Evolutionary conservation across 352 stramenopile species (phyloP).

Genomic region (Pythium graminicola): DNA sequence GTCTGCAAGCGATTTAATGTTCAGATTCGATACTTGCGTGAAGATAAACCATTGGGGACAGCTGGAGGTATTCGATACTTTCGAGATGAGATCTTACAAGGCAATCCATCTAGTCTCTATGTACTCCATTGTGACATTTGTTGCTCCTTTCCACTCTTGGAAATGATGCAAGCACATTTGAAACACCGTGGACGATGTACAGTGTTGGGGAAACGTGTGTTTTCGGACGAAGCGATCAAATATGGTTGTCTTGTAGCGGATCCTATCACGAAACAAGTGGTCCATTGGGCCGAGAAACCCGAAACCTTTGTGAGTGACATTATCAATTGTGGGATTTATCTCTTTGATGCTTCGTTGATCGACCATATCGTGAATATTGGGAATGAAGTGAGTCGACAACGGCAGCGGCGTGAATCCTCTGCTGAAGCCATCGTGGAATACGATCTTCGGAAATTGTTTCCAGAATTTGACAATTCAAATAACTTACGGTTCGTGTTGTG

Average conservation of each 20-base stretch:
- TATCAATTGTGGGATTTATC: slow-evolving; percentile 88
- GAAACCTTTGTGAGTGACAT: slow-evolving; percentile 89
- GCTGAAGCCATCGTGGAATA: slow-evolving; percentile 66
- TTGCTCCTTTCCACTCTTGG: slow-evolving; percentile 80
- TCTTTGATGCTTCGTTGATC: slow-evolving; percentile 79
- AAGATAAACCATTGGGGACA: slow-evolving; percentile 76
- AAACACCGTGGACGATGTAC: slow-evolving; percentile 65
- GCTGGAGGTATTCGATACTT: slow-evolving; percentile 81
- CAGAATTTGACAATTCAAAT: slow-evolving; percentile 82
- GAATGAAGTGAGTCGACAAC: slow-evolving; percentile 72
- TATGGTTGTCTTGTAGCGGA: slow-evolving; percentile 84
- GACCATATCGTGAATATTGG: slow-evolving; percentile 71
- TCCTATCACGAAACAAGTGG: slow-evolving; percentile 66
- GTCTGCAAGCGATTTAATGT: slow-evolving; percentile 79
- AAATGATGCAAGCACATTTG: slow-evolving; percentile 87
- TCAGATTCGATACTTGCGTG: slow-evolving; percentile 76
- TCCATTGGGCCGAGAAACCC: slow-evolving; percentile 87
- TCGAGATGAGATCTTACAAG: slow-evolving; percentile 75
- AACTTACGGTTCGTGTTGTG: slow-evolving; percentile 47
- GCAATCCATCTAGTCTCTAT: slow-evolving; percentile 63
- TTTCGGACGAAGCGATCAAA: slow-evolving; percentile 84
- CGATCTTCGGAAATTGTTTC: slow-evolving; percentile 83
- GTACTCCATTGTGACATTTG: slow-evolving; percentile 86
- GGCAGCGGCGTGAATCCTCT: slow-evolving; percentile 67
- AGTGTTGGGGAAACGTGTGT: slow-evolving; percentile 82